phyloP scores from a whole-genome alignment of 805 yeast genomes.

The Debaryomyces hansenii region DNA sequence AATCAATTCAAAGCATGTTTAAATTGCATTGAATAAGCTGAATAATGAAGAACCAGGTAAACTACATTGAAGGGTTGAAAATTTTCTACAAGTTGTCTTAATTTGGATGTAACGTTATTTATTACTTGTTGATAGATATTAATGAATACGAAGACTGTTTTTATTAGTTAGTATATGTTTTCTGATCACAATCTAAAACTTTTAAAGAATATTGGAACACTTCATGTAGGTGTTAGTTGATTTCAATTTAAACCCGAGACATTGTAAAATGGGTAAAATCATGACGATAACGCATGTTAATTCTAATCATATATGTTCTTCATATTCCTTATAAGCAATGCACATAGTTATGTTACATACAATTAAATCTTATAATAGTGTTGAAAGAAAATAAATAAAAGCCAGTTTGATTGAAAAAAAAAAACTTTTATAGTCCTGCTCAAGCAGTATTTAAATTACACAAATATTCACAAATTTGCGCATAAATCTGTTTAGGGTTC shows the following conservation, averaged over 20 bases:
- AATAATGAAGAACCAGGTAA: too few relatives aligned
- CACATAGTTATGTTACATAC: too few relatives aligned
- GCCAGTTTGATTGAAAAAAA: too few relatives aligned
- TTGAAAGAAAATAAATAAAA: too few relatives aligned
- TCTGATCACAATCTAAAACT: not conserved
- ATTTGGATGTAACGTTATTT: too few relatives aligned
- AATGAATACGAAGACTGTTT: too few relatives aligned
- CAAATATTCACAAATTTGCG: not conserved
- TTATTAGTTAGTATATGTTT: not conserved
- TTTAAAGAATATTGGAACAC: not conserved
- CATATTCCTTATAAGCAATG: not conserved
- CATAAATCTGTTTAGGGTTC: not conserved
- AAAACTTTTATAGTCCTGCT: too few relatives aligned
- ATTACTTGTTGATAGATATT: too few relatives aligned
- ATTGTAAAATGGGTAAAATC: constrained; percentile 35
- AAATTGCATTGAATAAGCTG: too few relatives aligned
- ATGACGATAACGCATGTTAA: constrained; percentile 50
- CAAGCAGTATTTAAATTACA: not conserved
- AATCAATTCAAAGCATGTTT: not conserved
- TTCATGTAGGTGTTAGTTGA: constrained; percentile 46
- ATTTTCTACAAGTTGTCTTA: too few relatives aligned
- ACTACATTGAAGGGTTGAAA: too few relatives aligned
- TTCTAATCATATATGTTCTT: constrained; percentile 20
- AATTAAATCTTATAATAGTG: too few relatives aligned
- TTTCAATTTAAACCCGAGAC: constrained; percentile 41